Base-by-base conservation (phyloP, 2,329 filamentous ascomycete genomes). In the Rugonectria rugulosa region DNA sequence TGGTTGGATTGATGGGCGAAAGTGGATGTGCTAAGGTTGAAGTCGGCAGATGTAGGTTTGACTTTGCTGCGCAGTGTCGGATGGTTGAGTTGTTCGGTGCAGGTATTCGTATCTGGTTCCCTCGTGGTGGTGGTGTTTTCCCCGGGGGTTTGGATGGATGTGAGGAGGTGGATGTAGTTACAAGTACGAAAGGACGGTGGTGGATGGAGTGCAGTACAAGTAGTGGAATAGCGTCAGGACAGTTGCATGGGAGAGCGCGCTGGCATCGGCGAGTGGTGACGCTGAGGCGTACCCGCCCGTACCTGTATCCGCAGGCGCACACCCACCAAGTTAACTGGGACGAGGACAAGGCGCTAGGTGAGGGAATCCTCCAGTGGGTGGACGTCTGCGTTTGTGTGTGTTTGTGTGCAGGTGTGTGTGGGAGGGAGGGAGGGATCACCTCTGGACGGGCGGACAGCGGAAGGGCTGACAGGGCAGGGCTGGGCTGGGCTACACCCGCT, bases 201-300 rank as follows among this genome's bases (percentile, higher is more conserved):
- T 62, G 62, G 57, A 55, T 47, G 54, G 43, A 53, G 32, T 46
- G 51, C 36, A 55, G 53, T 46, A 52, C 34, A 37, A 41, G 52
- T 20, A 32, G 11, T 23, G 61, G n/a, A n/a, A n/a, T 66, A 63
- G 64, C 60, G 53, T 51, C 38, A 32, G 43, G 41, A 59, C 49
- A 56, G 36, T 36, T 34, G 44, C 31, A 47, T 14, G 19, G 19
- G 24, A n/a, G n/a, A n/a, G n/a, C n/a, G 37, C 32, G 43, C 43
- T 54, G 53, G 46, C 38, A 37, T 38, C 46, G 41, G 37, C 43
- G 41, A 51, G 59, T 58, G 61, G 59, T 66, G 64, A 66, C 61
- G 61, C 57, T 60, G 55, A 57, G 45, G 47, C 57, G 61, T 60
- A 66, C 63, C 61, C 61, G 57, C 61, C 61, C 65, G 62, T 68